Evolutionary conservation across 1,139 yeast genomes (phyloP), one percentile per base, ranked within the genome.

Genomic region (Yamadazyma blattariae): DNA sequence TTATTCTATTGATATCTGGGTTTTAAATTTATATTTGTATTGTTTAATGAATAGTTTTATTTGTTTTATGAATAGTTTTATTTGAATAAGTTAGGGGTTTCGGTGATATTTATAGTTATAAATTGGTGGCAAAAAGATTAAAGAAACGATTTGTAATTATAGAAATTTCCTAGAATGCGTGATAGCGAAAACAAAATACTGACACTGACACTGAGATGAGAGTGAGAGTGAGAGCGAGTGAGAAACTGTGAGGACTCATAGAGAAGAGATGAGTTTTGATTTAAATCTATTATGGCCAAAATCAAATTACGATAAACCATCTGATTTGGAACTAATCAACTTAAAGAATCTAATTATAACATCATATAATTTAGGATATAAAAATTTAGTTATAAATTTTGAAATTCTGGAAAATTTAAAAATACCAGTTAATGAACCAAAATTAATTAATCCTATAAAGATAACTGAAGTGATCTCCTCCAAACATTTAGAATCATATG

Each of bases 201-300:
- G n/a, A n/a, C n/a, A n/a, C n/a, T n/a, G n/a, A n/a, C n/a, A n/a
- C n/a, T n/a, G n/a, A n/a, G n/a, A n/a, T n/a, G n/a, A n/a, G n/a
- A n/a, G n/a, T n/a, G n/a, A n/a, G n/a, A n/a, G n/a, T n/a, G n/a
- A n/a, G n/a, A n/a, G n/a, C n/a, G n/a, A n/a, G n/a, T n/a, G n/a
- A n/a, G n/a, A n/a, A n/a, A n/a, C n/a, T n/a, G n/a, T n/a, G n/a
- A n/a, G n/a, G n/a, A n/a, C n/a, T n/a, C n/a, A n/a, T n/a, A n/a
- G n/a, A n/a, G n/a, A n/a, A n/a, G n/a, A 24, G 33, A 30, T 30
- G 33, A 30, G 29, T 12, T 27, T 78, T 45, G 97, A 89, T 60
- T 67, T 89, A 43, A 89, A 89, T 54, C 81, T 89, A 4, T 79
- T 80, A 15, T 89, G 95, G 92, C 95, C 96, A 1, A 76, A 70